Conservation (phyloP, 2,329 filamentous ascomycete species). For the Alternaria conjuncta region DNA sequence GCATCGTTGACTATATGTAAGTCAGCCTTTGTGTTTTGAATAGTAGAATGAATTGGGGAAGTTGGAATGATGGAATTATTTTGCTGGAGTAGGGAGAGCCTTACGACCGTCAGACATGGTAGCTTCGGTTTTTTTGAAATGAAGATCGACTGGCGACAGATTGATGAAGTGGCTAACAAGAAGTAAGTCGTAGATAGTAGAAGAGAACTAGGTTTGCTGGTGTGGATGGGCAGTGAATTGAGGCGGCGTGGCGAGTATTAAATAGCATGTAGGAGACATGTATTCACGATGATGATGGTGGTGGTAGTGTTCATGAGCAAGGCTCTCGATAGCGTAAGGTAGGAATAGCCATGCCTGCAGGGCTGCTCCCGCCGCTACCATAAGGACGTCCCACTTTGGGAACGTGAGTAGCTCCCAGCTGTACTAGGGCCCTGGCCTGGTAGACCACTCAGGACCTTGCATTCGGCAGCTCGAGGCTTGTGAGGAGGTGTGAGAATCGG, state of each 20-base stretch:
- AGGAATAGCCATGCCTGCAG: conserved; percentile 30
- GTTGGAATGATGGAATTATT: neutral
- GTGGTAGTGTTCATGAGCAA: conserved; percentile 29
- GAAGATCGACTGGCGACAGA: conserved; percentile 23
- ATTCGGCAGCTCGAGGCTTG: conserved; percentile 32
- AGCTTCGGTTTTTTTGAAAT: conserved; percentile 1
- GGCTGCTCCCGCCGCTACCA: conserved; percentile 47
- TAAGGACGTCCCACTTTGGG: conserved; percentile 46
- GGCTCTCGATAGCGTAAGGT: conserved; percentile 28
- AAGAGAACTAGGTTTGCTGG: conserved; percentile 25
- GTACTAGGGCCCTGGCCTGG: conserved; percentile 30
- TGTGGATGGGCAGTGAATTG: conserved; percentile 22
- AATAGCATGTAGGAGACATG: conserved; percentile 39
- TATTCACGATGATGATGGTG: conserved; percentile 28
- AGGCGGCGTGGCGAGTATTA: conserved; percentile 45
- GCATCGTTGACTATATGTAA: conserved; percentile 64
- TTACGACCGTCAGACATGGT: conserved; percentile 65
- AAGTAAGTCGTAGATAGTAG: conserved; percentile 6
- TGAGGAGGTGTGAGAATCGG: conserved; percentile 31
- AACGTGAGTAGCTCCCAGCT: conserved; percentile 47
- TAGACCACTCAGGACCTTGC: conserved; percentile 44
- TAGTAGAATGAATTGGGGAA: neutral
- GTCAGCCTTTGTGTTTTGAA: conserved; percentile 13
- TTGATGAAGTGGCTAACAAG: conserved; percentile 6
- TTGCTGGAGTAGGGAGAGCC: conserved; percentile 31